Percentiles rank a stretch among this genome's conserved stretches.
Conservation (phyloP, 1,284 basidiomycete genomes). For the Naganishia sp. region DNA sequence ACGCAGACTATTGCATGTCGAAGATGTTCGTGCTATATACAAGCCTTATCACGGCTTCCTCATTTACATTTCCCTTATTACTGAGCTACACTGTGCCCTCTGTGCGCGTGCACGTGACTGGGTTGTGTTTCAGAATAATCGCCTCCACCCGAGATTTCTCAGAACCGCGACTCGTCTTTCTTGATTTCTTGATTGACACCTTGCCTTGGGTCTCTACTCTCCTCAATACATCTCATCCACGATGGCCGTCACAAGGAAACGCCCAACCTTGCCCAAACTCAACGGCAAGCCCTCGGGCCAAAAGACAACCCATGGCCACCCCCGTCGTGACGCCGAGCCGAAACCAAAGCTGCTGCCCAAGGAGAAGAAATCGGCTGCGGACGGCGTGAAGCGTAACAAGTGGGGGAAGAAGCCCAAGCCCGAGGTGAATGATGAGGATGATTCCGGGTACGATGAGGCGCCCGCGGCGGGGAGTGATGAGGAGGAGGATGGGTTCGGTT, state of each 20-base stretch:
- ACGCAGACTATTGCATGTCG: too few relatives aligned
- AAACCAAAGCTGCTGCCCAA: constrained; percentile 57
- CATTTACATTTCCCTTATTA: background rate
- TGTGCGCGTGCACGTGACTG: constrained; percentile 7
- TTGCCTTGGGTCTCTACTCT: background rate
- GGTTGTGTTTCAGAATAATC: constrained; percentile 7
- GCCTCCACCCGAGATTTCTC: constrained; percentile 20
- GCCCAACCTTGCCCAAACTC: constrained; percentile 22
- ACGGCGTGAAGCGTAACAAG: constrained; percentile 56
- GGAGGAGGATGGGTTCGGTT: constrained; percentile 14
- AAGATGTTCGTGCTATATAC: too few relatives aligned
- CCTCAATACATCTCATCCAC: background rate
- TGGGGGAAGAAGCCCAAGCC: constrained; percentile 58
- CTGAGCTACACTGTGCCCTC: too few relatives aligned
- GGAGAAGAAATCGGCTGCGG: constrained; percentile 33
- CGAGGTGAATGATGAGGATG: constrained; percentile 58
- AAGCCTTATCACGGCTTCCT: background rate
- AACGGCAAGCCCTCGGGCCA: constrained; percentile 26
- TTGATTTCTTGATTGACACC: background rate
- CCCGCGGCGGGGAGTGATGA: constrained; percentile 29
- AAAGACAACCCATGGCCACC: constrained; percentile 13
- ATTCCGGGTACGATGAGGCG: constrained; percentile 33
- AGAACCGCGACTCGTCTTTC: background rate
- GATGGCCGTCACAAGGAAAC: constrained; percentile 13
- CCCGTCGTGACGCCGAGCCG: constrained; percentile 63